phyloP scores from a whole-genome alignment of 768 basidiomycete species.

The Calvatia gigantea region DNA sequence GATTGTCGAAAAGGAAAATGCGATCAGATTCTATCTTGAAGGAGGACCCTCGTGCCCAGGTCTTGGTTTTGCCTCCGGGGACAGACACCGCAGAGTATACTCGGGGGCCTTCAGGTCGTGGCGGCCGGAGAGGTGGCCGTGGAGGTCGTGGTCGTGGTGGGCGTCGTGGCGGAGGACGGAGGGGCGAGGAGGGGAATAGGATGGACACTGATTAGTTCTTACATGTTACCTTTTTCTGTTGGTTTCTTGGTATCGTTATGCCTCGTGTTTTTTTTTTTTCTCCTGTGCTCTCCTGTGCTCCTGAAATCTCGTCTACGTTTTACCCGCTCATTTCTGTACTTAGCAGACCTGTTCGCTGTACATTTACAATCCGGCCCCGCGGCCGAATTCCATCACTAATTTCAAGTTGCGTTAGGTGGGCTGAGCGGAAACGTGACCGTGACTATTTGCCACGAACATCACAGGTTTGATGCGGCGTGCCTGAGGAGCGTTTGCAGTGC shows the following conservation, averaged over 20 bases:
- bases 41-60: constrained; percentile 60
- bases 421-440: constrained; percentile 3
- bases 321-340: neutral
- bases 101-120: constrained; percentile 24
- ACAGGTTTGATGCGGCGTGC: neutral
- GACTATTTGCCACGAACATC: neutral
- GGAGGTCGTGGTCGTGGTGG: constrained; percentile 35
- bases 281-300: constrained; percentile 8
- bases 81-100: constrained; percentile 48
- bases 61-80: constrained; percentile 68
- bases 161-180: constrained; percentile 32
- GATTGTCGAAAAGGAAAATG: constrained; percentile 58
- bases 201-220: constrained; percentile 53
- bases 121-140: constrained; percentile 32
- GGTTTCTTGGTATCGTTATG: constrained; percentile 14
- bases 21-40: constrained; percentile 75
- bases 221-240: neutral
- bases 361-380: neutral
- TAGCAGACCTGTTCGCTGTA: constrained; percentile 1
- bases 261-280: no score
- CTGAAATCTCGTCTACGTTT: constrained; percentile 1
- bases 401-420: neutral
- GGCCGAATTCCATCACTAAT: constrained; percentile 2
- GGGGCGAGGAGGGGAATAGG: constrained; percentile 32
- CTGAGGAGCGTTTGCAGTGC: neutral